These are phyloP conservation scores for Nigrograna mackinnonii DNA, from an alignment of 2,329 filamentous ascomycete species.

Conservation along the genomic window DNA sequence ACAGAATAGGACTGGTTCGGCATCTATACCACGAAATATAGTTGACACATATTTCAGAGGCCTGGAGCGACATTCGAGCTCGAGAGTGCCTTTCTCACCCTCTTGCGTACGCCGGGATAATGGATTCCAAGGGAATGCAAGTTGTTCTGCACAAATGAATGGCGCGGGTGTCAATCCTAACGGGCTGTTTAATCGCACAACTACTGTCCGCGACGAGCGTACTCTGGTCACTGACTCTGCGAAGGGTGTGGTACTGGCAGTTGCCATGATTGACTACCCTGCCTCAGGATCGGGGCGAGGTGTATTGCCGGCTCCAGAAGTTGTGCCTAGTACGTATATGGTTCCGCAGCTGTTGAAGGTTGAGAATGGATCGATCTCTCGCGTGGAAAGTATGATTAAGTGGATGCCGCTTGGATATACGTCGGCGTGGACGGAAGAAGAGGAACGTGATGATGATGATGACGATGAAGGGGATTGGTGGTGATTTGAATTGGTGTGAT, in stretches of 20 bases:
- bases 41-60: slow-evolving; percentile 6
- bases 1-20: background rate
- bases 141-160: slow-evolving; percentile 8
- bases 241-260: slow-evolving; percentile 6
- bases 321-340: slow-evolving; percentile 10
- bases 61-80: slow-evolving; percentile 7
- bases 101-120: slow-evolving; percentile 10
- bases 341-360: slow-evolving; percentile 9
- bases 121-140: slow-evolving; percentile 3
- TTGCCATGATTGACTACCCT: slow-evolving; percentile 8
- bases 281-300: too few relatives aligned
- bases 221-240: slow-evolving; percentile 5
- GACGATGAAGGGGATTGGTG: too few relatives aligned
- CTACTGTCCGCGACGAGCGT: slow-evolving; percentile 6
- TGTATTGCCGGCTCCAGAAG: slow-evolving; percentile 1
- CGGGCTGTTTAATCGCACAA: slow-evolving; percentile 7
- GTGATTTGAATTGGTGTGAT: too few relatives aligned
- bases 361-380: slow-evolving; percentile 4
- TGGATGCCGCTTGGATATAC: slow-evolving; percentile 13
- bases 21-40: background rate
- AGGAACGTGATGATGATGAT: background rate
- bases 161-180: slow-evolving; percentile 7
- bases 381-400: slow-evolving; percentile 11
- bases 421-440: slow-evolving; percentile 2
- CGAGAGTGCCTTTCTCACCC: slow-evolving; percentile 1